phyloP scores from a whole-genome alignment of 306 rosid genomes.

The Datisca glomerata region DNA sequence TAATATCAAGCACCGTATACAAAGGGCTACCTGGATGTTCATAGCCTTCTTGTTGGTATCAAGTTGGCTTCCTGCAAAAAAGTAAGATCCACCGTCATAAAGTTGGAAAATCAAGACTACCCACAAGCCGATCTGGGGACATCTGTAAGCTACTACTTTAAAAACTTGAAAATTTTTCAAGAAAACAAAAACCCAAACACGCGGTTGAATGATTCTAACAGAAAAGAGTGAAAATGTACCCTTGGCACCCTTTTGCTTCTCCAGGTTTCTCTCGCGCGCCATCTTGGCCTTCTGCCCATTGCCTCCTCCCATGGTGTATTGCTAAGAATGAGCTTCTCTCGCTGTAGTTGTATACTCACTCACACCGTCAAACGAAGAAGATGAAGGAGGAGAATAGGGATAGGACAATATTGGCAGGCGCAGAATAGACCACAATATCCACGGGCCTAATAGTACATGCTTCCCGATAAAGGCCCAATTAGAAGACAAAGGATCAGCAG shows the following conservation, averaged over 20 bases:
- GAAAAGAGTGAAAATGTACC: constrained; percentile 13
- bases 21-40: constrained; percentile 74
- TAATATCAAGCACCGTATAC: too few species aligned
- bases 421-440: too few species aligned
- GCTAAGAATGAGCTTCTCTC: too few species aligned
- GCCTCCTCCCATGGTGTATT: constrained; percentile 99
- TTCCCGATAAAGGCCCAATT: too few species aligned
- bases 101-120: not conserved
- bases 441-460: too few species aligned
- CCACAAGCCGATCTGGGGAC: constrained; percentile 1
- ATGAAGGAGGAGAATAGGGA: too few species aligned
- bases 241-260: constrained; percentile 47
- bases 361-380: too few species aligned
- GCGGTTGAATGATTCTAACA: not conserved
- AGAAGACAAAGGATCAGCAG: too few species aligned
- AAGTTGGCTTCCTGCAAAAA: constrained; percentile 57
- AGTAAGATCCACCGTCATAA: not conserved
- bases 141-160: too few species aligned
- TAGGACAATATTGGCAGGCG: too few species aligned
- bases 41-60: constrained; percentile 70
- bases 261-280: constrained; percentile 82
- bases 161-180: not conserved
- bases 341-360: too few species aligned
- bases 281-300: constrained; percentile 72
- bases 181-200: not conserved